phyloP scores from a whole-genome alignment of 805 yeast species.

The Cyberlindnera nakhonratchasimensis region DNA sequence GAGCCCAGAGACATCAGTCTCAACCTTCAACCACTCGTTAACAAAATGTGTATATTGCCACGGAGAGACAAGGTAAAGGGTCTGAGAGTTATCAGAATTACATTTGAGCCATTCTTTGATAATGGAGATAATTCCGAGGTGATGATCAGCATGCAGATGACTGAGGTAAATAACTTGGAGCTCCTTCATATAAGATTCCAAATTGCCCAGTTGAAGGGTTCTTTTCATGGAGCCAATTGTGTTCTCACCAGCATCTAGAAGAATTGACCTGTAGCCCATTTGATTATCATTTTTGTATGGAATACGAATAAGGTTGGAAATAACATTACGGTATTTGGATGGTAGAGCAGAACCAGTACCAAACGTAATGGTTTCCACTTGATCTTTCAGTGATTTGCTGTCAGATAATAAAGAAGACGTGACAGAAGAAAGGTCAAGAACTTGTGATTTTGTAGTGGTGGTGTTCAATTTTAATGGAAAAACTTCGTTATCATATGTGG shows the following conservation, averaged over 20 bases:
- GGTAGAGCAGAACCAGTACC: slow-evolving; percentile 97
- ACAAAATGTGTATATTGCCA: slow-evolving; percentile 68
- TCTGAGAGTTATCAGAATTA: slow-evolving; percentile 37
- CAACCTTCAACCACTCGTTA: slow-evolving; percentile 61
- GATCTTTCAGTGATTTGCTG: slow-evolving; percentile 36
- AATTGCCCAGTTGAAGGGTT: slow-evolving; percentile 47
- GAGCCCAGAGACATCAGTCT: slow-evolving; percentile 35
- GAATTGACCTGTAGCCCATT: slow-evolving; percentile 39
- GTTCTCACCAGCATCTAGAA: slow-evolving; percentile 96
- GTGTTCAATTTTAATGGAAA: slow-evolving; percentile 22
- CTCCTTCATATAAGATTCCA: slow-evolving; percentile 50
- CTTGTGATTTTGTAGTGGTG: slow-evolving; percentile 8
- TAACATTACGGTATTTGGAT: slow-evolving; percentile 77
- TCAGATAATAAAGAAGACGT: slow-evolving; percentile 19
- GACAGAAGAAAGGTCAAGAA: slow-evolving; percentile 15
- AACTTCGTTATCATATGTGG: slow-evolving; percentile 27
- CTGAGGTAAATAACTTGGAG: slow-evolving; percentile 66
- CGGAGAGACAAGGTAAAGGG: slow-evolving; percentile 65
- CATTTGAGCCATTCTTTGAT: slow-evolving; percentile 61
- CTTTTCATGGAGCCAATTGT: slow-evolving; percentile 73
- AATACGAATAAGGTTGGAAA: slow-evolving; percentile 70
- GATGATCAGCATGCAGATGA: slow-evolving; percentile 97
- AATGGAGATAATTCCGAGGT: slow-evolving; percentile 74
- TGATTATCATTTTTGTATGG: slow-evolving; percentile 40
- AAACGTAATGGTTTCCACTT: slow-evolving; percentile 67